phyloP scores from a whole-genome alignment of 345 rosid genomes.

The Moricandia arvensis region DNA sequence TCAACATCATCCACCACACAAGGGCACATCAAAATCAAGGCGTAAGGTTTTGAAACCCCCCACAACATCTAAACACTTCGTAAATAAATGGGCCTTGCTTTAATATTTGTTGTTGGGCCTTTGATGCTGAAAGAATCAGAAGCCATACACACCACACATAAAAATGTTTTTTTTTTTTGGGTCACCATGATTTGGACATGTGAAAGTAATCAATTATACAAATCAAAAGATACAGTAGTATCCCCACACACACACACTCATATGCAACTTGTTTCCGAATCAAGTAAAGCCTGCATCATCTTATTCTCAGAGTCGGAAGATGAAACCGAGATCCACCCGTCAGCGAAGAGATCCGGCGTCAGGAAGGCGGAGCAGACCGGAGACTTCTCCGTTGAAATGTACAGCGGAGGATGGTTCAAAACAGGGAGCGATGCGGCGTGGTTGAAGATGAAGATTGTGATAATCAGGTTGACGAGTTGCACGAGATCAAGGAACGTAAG shows the following conservation, averaged over 20 bases:
- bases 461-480: constrained; percentile 28
- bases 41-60: not conserved
- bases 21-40: not conserved
- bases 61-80: not conserved
- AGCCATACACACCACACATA: not conserved
- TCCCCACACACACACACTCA: constrained; percentile 1
- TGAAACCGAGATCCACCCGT: constrained; percentile 43
- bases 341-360: constrained; percentile 45
- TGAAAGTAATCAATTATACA: not conserved
- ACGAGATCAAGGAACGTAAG: constrained; percentile 30
- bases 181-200: not conserved
- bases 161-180: not conserved
- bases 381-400: constrained; percentile 63
- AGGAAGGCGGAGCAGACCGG: constrained; percentile 59
- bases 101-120: constrained; percentile 15
- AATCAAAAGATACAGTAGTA: not conserved
- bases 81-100: constrained; percentile 12
- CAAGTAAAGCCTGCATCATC: constrained; percentile 22
- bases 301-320: constrained; percentile 55
- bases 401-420: constrained; percentile 47
- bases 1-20: constrained; percentile 7
- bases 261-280: not conserved
- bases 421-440: constrained; percentile 25
- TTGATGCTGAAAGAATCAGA: not conserved
- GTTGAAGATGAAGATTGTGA: constrained; percentile 28